phyloP scores from a whole-genome alignment of 164 flowering plant species.

The Taxillus chinensis region DNA sequence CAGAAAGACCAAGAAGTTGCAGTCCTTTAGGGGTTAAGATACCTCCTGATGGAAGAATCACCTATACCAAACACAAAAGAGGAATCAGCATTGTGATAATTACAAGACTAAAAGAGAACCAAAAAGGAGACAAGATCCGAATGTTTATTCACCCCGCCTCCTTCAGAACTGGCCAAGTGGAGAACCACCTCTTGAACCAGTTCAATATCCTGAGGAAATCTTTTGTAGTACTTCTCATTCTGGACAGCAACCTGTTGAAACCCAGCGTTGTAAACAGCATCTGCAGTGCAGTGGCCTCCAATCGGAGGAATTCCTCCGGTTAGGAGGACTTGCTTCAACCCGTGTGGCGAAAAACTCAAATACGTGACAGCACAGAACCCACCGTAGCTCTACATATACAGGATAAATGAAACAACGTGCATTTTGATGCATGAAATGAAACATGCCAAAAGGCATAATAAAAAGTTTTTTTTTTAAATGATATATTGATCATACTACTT shows the following conservation, averaged over 20 bases:
- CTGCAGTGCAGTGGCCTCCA: slow-evolving; percentile 70
- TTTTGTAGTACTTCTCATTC: slow-evolving; percentile 81
- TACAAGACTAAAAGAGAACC: background rate
- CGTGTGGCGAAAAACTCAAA: slow-evolving; percentile 88
- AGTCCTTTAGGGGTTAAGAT: slow-evolving; percentile 74
- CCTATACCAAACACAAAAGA: slow-evolving; percentile 29
- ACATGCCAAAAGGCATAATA: background rate
- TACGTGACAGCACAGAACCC: slow-evolving; percentile 96
- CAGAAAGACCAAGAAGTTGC: slow-evolving; percentile 76
- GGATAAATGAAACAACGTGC: slow-evolving; percentile 4
- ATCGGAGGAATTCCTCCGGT: slow-evolving; percentile 96
- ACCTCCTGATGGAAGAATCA: slow-evolving; percentile 88
- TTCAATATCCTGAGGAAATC: slow-evolving; percentile 87
- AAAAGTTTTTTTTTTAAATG: background rate
- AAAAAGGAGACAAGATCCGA: background rate
- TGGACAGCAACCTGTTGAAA: slow-evolving; percentile 50
- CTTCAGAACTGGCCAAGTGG: slow-evolving; percentile 61
- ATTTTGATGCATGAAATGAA: background rate
- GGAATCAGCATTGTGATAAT: slow-evolving; percentile 1
- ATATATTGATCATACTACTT: too few species aligned
- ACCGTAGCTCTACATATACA: slow-evolving; percentile 70
- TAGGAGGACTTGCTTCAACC: slow-evolving; percentile 73
- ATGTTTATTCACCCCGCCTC: slow-evolving; percentile 61
- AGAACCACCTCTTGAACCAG: slow-evolving; percentile 68
- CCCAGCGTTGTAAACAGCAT: slow-evolving; percentile 60